Percentiles rank a stretch among this genome's conserved stretches.
phyloP scores from a whole-genome alignment of 768 basidiomycete species.

The Arthromyces matolae region DNA sequence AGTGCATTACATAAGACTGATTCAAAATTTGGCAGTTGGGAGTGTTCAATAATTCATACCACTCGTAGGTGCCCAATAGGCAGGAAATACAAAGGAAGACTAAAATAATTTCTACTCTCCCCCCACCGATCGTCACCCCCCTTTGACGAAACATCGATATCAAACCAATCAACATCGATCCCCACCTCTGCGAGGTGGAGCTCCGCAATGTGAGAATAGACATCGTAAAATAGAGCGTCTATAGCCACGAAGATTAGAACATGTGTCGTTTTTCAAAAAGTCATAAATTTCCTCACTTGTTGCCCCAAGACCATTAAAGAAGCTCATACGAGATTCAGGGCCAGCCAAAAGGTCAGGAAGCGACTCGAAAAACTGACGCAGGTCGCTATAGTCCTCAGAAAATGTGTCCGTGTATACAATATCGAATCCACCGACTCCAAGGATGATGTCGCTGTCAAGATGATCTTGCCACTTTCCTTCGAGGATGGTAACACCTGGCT shows the following conservation, averaged over 20 bases:
- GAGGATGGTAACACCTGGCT: slow-evolving; percentile 71
- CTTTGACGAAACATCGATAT: slow-evolving; percentile 60
- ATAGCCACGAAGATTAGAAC: slow-evolving; percentile 9
- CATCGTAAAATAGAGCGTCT: slow-evolving; percentile 90
- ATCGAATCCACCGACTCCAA: slow-evolving; percentile 74
- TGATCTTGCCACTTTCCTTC: slow-evolving; percentile 96
- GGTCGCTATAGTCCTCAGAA: slow-evolving; percentile 79
- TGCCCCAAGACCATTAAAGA: slow-evolving; percentile 96
- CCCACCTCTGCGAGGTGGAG: slow-evolving; percentile 83
- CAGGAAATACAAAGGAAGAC: slow-evolving; percentile 68
- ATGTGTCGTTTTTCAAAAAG: neutral
- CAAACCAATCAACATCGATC: slow-evolving; percentile 74
- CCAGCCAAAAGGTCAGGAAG: slow-evolving; percentile 74
- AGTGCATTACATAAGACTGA: slow-evolving; percentile 17
- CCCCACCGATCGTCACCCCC: slow-evolving; percentile 68
- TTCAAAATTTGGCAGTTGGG: too few species aligned
- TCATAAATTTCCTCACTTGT: slow-evolving; percentile 59
- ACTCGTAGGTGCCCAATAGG: slow-evolving; percentile 44
- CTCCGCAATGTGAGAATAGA: slow-evolving; percentile 82
- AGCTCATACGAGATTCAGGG: slow-evolving; percentile 79
- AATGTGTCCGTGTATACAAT: slow-evolving; percentile 92
- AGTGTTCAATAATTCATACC: slow-evolving; percentile 6
- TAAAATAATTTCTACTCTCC: slow-evolving; percentile 71
- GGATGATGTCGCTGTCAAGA: slow-evolving; percentile 55
- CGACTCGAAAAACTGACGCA: slow-evolving; percentile 77